Base-by-base conservation (phyloP, 805 yeast species). In the Candida tibetensis region DNA sequence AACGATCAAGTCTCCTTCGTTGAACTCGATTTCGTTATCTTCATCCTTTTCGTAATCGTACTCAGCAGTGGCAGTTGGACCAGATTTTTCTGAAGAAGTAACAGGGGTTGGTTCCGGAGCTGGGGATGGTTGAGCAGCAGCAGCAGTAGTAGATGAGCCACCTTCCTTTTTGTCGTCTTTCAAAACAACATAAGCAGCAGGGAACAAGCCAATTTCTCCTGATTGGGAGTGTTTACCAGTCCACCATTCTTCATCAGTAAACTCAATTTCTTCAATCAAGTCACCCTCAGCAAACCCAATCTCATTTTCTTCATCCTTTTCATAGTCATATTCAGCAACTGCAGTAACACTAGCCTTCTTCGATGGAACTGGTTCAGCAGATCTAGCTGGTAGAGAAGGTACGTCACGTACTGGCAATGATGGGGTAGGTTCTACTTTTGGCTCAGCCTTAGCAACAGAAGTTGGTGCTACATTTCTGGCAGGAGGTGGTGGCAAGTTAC, bases 41-140 rank as follows among this genome's bases (percentile, higher is more conserved):
- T 93, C 99, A 18, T 82, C 82, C 22, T 95, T 96, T 35, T 84
- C 95, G 58, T 91, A 90, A 51, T 81, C 85, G 58, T 74, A 85
- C 41, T 77, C 80, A 2, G 91, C 90, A 34, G 71, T 63, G 2
- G 90, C 93, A 29, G 72, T 53, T 5, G 55, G 51, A 18, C 47
- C 50, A 38, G 55, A 45, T 21, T 51, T 48, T 14, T 57, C 42
- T 14, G 50, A 44, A 4, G 53, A 35, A n/a, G 40, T 34, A 15
- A 45, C 34, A 13, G 43, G 36, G 8, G 42, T 37, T 10, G 46
- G 34, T 35, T 32, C 45, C n/a, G 48, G 28, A 15, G 51, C 45
- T 12, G 48, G 41, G 2, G 44, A 45, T n/a, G 40, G 37, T 8
- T 30, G 37, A 18, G 46, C 39, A 21, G 49, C 47, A 9, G 37